Evolutionary conservation across 2,329 filamentous ascomycete genomes (phyloP).

Genomic region (Aspergillus sp.): DNA sequence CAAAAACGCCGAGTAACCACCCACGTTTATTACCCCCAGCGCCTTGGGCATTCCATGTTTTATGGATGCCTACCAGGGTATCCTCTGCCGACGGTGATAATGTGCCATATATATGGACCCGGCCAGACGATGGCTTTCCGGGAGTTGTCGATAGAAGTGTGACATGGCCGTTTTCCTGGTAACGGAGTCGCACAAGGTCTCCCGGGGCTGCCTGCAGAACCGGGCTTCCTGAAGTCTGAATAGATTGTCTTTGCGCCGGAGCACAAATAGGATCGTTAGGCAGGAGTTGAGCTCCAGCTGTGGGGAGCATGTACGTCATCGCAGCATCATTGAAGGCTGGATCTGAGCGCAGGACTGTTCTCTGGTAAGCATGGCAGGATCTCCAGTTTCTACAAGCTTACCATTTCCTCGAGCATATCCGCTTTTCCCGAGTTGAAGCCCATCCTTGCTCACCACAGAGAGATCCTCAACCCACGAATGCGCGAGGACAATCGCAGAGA

Average conservation of each 20-base stretch:
- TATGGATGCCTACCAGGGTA: not conserved
- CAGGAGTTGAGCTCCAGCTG: not conserved
- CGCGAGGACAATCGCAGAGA: not conserved
- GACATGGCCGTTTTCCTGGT: not conserved
- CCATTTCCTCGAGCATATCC: not conserved
- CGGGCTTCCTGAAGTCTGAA: not conserved
- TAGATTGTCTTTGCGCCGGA: not conserved
- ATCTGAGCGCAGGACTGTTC: not conserved
- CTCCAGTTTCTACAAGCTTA: not conserved
- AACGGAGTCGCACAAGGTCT: not conserved
- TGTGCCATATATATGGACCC: constrained; percentile 1
- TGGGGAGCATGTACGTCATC: not conserved
- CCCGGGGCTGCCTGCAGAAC: not conserved
- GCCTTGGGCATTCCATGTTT: not conserved
- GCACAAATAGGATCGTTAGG: not conserved
- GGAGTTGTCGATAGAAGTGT: not conserved
- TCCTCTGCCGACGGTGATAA: not conserved
- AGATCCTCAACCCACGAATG: not conserved
- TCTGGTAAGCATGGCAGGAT: not conserved
- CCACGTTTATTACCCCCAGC: not conserved
- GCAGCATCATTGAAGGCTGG: not conserved
- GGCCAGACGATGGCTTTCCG: not conserved
- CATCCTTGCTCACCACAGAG: not conserved
- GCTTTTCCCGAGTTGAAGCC: not conserved
- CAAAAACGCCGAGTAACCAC: not conserved